Evolutionary conservation across 1,284 basidiomycete genomes (phyloP), one percentile per base, ranked within the genome.

Genomic region (Nidula niveotomentosa): DNA sequence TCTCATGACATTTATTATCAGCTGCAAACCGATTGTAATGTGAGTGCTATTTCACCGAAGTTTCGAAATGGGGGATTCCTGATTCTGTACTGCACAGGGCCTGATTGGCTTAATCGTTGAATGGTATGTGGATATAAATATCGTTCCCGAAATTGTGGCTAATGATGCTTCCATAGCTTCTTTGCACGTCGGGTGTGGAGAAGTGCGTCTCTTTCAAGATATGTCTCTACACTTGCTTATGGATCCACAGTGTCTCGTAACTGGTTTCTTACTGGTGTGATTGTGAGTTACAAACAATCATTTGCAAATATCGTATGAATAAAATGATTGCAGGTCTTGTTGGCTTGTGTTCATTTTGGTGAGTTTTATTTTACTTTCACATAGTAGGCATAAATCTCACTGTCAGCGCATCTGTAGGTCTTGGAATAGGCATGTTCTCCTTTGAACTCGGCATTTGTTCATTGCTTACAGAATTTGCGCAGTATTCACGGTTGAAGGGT

Each of bases 1-100:
- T 23, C 23, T 53, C 18, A 23, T 56, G 13, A 44, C 46, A 33
- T 12, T n/a, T 1, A n/a, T 35, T 10, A 17, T 30, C 43, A 76
- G 75, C 59, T 76, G 23, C 75, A 76, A 66, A 76, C 73, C 15
- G 75, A 77, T 58, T 75, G 72, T 53, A 77, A 77, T 56, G 73
- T 74, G 57, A 54, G 69, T 55, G 23, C 36, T 36, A 13, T 12
- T 13, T 53, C n/a, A 15, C 23, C 15, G 33, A 18, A 46, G 3
- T 15, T 43, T 12, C 17, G 41, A 50, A 44, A 56, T 34, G 35
- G 23, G 23, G 23, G 23, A 23, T 23, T 23, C 4, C 23, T 23
- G 23, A 23, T 39, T 46, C 44, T 39, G 33, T 23, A 30, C 18
- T 23, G 18, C 49, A 2, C 51, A 74, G 72, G 75, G 75, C 17